phyloP scores from a whole-genome alignment of 306 rosid species.

The Sophora flavescens region DNA sequence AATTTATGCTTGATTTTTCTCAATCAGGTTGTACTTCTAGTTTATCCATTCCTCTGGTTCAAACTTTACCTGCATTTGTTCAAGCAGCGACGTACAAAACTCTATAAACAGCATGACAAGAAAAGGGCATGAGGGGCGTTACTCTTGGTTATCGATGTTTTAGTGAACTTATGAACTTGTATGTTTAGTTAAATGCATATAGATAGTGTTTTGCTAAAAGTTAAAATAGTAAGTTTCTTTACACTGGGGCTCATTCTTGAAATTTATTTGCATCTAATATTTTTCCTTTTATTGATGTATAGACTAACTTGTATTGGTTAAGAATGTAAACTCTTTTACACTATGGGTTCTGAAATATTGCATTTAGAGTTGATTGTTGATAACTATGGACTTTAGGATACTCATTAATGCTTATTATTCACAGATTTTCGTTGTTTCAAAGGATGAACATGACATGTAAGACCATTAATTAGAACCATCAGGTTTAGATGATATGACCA shows the following conservation, averaged over 20 bases:
- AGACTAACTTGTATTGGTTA: not conserved
- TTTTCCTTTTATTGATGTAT: conserved; percentile 16
- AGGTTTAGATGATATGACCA: not conserved
- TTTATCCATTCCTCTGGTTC: conserved; percentile 81
- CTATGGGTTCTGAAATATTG: conserved; percentile 1
- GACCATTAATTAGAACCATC: not conserved
- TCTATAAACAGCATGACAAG: conserved; percentile 61
- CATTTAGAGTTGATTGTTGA: not conserved
- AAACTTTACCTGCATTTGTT: conserved; percentile 87
- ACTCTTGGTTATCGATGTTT: conserved; percentile 14
- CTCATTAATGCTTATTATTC: not conserved
- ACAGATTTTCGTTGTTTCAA: not conserved
- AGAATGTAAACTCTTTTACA: not conserved
- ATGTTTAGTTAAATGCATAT: not conserved
- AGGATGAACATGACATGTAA: not conserved
- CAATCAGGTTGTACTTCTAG: conserved; percentile 71
- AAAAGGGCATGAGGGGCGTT: conserved; percentile 55
- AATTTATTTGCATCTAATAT: conserved; percentile 28
- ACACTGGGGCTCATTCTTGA: conserved; percentile 43
- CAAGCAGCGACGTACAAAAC: conserved; percentile 84
- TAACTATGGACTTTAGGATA: not conserved
- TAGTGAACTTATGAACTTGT: conserved; percentile 33
- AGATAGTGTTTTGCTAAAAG: not conserved
- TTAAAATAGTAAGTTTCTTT: conserved; percentile 13
- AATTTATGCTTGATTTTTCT: conserved; percentile 33